Percentiles rank a stretch among this genome's conserved stretches.
phyloP scores from a whole-genome alignment of 192 early-diverging fungal species.

The Mortierella alpina region DNA sequence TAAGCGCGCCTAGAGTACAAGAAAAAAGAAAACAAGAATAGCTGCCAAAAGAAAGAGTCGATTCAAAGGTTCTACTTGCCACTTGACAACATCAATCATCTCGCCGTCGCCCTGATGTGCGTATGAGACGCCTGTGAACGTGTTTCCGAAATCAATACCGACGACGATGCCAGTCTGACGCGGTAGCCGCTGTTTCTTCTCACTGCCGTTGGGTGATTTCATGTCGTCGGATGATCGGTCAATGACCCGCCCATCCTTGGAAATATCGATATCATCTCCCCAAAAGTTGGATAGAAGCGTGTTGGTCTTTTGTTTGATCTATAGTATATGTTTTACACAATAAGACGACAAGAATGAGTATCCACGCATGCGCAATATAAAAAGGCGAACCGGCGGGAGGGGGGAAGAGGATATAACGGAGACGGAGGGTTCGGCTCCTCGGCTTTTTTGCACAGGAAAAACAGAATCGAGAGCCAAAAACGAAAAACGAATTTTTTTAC shows the following conservation, averaged over 20 bases:
- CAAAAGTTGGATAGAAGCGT: conserved; percentile 32
- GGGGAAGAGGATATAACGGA: too few relatives aligned
- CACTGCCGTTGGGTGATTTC: not conserved
- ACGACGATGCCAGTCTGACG: conserved; percentile 31
- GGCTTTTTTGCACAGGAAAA: not conserved
- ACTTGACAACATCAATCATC: conserved; percentile 51
- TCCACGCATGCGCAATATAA: not conserved
- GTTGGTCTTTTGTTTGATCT: conserved; percentile 27
- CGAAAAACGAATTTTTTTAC: too few relatives aligned
- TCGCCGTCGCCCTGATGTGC: conserved; percentile 37
- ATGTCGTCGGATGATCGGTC: not conserved
- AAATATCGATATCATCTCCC: conserved; percentile 19
- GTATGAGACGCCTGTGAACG: conserved; percentile 36
- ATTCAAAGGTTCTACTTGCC: conserved; percentile 1
- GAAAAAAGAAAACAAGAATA: conserved; percentile 1
- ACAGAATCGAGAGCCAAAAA: not conserved
- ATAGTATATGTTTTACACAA: not conserved
- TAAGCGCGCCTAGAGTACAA: not conserved
- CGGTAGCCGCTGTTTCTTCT: not conserved
- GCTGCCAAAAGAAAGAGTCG: too few relatives aligned
- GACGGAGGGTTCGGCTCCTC: not conserved
- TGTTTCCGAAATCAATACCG: conserved; percentile 45
- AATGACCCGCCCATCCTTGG: conserved; percentile 23
- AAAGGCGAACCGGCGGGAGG: too few relatives aligned
- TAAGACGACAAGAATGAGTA: not conserved